A percentile compares a stretch with the other conserved stretches of the same genome.
These are phyloP conservation scores for Fragilariopsis cylindrus DNA, from an alignment of 108 stramenopile species.

Conservation along the genomic window DNA sequence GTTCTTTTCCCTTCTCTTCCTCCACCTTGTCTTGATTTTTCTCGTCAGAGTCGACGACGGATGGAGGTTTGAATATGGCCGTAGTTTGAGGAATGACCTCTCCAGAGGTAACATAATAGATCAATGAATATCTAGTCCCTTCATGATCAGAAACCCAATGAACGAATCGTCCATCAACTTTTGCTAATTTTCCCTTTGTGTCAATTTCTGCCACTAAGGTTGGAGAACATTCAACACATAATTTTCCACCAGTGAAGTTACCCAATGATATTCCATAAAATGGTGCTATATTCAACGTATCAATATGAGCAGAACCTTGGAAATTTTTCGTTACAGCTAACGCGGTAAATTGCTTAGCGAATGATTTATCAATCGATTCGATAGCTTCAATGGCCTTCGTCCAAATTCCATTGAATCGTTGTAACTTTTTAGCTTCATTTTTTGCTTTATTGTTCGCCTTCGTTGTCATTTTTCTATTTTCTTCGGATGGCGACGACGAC, in stretches of 20 bases:
- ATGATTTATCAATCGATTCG: constrained; percentile 45
- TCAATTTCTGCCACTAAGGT: constrained; percentile 51
- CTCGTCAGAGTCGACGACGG: background rate
- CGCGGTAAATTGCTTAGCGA: constrained; percentile 55
- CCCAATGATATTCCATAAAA: constrained; percentile 72
- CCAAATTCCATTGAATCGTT: constrained; percentile 48
- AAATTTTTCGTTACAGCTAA: constrained; percentile 69
- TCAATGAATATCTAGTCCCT: constrained; percentile 54
- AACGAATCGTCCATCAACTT: constrained; percentile 71
- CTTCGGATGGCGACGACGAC: background rate
- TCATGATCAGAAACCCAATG: constrained; percentile 71
- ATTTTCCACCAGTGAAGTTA: constrained; percentile 51
- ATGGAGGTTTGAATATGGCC: constrained; percentile 31
- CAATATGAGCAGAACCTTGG: constrained; percentile 67
- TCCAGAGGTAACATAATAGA: constrained; percentile 44
- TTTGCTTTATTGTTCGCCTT: constrained; percentile 31
- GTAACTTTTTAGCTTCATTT: constrained; percentile 49
- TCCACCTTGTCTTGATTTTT: too few species aligned
- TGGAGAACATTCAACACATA: constrained; percentile 57
- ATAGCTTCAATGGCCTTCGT: constrained; percentile 51
- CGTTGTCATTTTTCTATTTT: constrained; percentile 27
- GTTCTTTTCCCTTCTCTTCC: too few species aligned
- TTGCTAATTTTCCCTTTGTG: constrained; percentile 54
- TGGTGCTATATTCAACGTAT: constrained; percentile 62
- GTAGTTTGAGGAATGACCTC: constrained; percentile 31